phyloP scores from a whole-genome alignment of 441 rosid genomes.

The Adansonia rubrostipa region DNA sequence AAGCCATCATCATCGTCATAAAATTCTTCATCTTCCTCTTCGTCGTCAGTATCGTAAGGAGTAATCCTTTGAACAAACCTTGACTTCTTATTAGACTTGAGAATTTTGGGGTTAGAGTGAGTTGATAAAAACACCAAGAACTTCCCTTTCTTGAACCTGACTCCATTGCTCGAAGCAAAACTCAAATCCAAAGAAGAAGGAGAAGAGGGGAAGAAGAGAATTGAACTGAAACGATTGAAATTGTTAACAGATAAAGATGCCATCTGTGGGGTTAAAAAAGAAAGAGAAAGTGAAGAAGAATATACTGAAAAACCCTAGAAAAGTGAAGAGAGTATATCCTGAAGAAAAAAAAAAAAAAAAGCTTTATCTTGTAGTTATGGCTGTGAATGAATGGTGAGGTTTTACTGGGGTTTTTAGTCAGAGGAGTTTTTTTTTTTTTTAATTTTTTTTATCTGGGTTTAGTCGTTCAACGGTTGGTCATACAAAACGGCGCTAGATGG shows the following conservation, averaged over 20 bases:
- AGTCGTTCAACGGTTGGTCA: not conserved
- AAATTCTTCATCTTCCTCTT: conserved; percentile 32
- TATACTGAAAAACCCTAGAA: conserved; percentile 54
- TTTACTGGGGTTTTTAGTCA: conserved; percentile 16
- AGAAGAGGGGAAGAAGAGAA: conserved; percentile 28
- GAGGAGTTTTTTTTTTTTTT: not conserved
- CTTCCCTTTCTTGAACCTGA: conserved; percentile 24
- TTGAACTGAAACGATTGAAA: conserved; percentile 32
- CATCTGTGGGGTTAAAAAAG: conserved; percentile 34
- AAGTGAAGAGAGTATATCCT: not conserved
- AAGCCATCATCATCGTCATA: conserved; percentile 39
- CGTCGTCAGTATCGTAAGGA: conserved; percentile 56
- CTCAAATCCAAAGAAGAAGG: conserved; percentile 28
- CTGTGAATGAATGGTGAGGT: conserved; percentile 17
- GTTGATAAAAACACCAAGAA: conserved; percentile 54
- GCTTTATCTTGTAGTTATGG: conserved; percentile 21
- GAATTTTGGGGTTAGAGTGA: conserved; percentile 79
- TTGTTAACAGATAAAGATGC: conserved; percentile 41
- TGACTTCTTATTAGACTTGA: conserved; percentile 73
- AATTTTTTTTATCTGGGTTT: not conserved
- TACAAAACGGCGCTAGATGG: not conserved
- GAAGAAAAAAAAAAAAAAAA: not conserved
- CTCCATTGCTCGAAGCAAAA: conserved; percentile 13
- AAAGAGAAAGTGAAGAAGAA: conserved; percentile 26
- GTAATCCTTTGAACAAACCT: conserved; percentile 55